Base-by-base conservation (phyloP, 768 basidiomycete species). In the Rhodotorula sphaerocarpa region DNA sequence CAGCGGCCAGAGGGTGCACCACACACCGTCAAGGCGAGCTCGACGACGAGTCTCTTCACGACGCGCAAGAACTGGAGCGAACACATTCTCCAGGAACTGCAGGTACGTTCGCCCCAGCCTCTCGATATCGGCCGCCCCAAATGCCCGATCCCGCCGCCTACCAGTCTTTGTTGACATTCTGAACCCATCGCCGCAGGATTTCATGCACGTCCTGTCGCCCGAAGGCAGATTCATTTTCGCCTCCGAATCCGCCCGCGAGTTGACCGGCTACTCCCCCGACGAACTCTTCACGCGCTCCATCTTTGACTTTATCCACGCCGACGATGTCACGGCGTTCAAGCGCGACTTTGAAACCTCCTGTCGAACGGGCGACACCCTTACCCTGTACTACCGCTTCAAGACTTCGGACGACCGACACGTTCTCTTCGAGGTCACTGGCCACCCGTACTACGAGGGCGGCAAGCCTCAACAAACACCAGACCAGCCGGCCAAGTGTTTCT, bases 201-300 rank as follows among this genome's bases (percentile, higher is more conserved):
- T 92, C 74, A 78, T 95, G 33, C 86, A 88, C 71, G 91, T 96
- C 56, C 80, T 99, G 47, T 89, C 87, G 0, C 83, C 95, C 63
- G 87, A 91, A 71, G 93, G 93, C 27, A 79, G 81, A 28, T 90
- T 97, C 75, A 83, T 93, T 55, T 97, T 93, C 73, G 87, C 88
- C 52, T 87, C 90, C 0, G 89, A 90, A 1, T 83, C 86, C 25
- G 83, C 95, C n/a, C 77, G 81, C 15, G 78, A 82, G 36, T 82
- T 90, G 18, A 79, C 93, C 23, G 91, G 90, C 25, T 93, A 89
- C 75, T 81, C 85, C 23, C 84, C 90, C 5, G 81, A 84, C n/a
- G 89, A 93, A 59, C 82, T 96, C 63, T 80, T 88, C n/a, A 88
- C 88, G 45, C 83, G 80, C 65, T 79, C 81, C 18, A 80, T 97